These are phyloP conservation scores for Singerocomus inundabilis DNA, from an alignment of 1,284 basidiomycete genomes.

Conservation along the genomic window DNA sequence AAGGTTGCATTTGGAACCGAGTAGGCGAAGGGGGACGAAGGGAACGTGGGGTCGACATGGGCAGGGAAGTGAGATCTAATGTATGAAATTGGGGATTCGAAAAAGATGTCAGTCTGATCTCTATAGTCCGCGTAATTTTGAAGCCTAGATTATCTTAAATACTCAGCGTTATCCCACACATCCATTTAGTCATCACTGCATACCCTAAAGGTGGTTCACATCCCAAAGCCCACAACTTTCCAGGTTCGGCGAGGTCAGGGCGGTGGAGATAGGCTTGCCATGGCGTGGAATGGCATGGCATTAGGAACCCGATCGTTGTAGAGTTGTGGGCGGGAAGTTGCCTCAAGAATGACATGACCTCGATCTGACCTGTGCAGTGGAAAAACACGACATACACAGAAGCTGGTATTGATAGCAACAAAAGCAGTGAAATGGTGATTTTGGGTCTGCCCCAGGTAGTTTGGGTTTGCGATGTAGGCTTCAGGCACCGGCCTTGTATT, in stretches of 20 bases:
- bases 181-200: conserved; percentile 24
- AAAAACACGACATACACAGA: conserved; percentile 68
- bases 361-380: conserved; percentile 79
- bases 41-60: conserved; percentile 62
- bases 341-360: conserved; percentile 65
- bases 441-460: conserved; percentile 3
- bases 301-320: conserved; percentile 75
- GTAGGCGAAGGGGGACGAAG: conserved; percentile 56
- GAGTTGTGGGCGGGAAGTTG: conserved; percentile 49
- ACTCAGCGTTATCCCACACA: conserved; percentile 6
- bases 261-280: conserved; percentile 90
- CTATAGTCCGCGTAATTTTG: conserved; percentile 56
- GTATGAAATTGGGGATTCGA: conserved; percentile 69
- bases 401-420: conserved; percentile 57
- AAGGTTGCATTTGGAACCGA: conserved; percentile 50
- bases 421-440: conserved; percentile 37
- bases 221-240: conserved; percentile 76
- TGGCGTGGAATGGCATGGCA: conserved; percentile 98
- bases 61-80: conserved; percentile 63
- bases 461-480: conserved; percentile 12
- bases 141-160: conserved; percentile 38
- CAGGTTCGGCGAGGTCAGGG: conserved; percentile 49
- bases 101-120: conserved; percentile 88
- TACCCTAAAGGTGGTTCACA: conserved; percentile 89
- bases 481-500: conserved; percentile 20